A percentile compares a stretch with the other conserved stretches of the same genome.
Evolutionary conservation across 2,329 filamentous ascomycete species (phyloP).

Genomic region (Beauveria caledonica): DNA sequence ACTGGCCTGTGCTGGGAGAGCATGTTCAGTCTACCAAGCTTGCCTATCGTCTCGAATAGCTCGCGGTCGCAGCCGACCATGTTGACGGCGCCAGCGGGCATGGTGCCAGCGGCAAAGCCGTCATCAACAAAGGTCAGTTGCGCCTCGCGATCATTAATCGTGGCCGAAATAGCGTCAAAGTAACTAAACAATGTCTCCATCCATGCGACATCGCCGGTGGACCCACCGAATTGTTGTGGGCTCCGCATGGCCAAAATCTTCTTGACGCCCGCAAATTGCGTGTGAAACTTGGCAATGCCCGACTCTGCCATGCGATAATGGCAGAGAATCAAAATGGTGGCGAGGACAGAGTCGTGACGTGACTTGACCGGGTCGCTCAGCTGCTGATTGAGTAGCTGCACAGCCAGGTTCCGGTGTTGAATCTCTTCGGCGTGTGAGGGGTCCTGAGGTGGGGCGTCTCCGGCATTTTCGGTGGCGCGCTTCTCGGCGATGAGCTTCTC

Average conservation of each 20-base stretch:
- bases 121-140: constrained; percentile 66
- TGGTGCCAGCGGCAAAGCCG: constrained; percentile 38
- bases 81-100: constrained; percentile 65
- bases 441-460: constrained; percentile 46
- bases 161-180: constrained; percentile 87
- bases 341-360: constrained; percentile 77
- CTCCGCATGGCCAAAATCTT: constrained; percentile 77
- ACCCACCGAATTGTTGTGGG: constrained; percentile 36
- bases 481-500: constrained; percentile 41
- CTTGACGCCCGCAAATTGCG: constrained; percentile 86
- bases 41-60: constrained; percentile 78
- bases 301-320: constrained; percentile 92
- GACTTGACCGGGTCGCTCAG: constrained; percentile 68
- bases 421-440: constrained; percentile 69
- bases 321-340: constrained; percentile 79
- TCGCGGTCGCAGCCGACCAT: constrained; percentile 79
- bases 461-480: constrained; percentile 34
- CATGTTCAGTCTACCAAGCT: constrained; percentile 76
- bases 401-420: constrained; percentile 72
- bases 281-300: constrained; percentile 86
- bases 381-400: constrained; percentile 75
- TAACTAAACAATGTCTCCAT: constrained; percentile 90
- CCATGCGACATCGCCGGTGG: constrained; percentile 68
- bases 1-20: constrained; percentile 63
- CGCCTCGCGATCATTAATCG: constrained; percentile 83